Base-by-base conservation (phyloP, 1,284 basidiomycete species). In the Meripilus lineatus region DNA sequence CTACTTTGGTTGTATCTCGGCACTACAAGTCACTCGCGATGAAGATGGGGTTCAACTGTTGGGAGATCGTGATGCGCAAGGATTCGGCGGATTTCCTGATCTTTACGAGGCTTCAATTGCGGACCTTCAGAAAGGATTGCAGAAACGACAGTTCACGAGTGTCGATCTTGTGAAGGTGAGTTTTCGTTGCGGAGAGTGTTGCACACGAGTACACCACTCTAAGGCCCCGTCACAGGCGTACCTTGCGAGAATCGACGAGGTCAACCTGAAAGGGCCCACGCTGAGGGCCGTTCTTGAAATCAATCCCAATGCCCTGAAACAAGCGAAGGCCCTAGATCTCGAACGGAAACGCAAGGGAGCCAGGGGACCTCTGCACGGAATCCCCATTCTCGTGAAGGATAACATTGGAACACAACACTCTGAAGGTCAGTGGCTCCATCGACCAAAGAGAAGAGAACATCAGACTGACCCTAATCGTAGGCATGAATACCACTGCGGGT, bases 371-470 rank as follows among this genome's bases (percentile, higher is more conserved):
- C 59, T 88, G 30, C 84, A 87, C 53, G 84, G 84, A 0, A 84
- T 88, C 22, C 85, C 85, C 0, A 69, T 88, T 30, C 61, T 87
- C 3, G 50, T 88, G 38, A 88, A 88, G 62, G 83, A 84, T 56
- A 84, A 84, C 53, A 83, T 84, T 25, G 81, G 72, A 0, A 71
- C 71, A 1, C 40, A 62, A 18, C 49, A 59, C 21, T 52, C 51
- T 10, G 64, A 67, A 51, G 67, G 66, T 59, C 40, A 32, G 38
- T n/a, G n/a, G 17, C 7, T 4, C 5, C 40, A 32, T 21, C n/a
- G n/a, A n/a, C n/a, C n/a, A n/a, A n/a, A n/a, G n/a, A n/a, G n/a
- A n/a, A n/a, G n/a, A n/a, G n/a, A n/a, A n/a, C n/a, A n/a, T n/a
- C n/a, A n/a, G n/a, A n/a, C n/a, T n/a, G n/a, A n/a, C n/a, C n/a